Base-by-base conservation (phyloP, 2,329 filamentous ascomycete species). In the Ceratocystis huliohia region DNA sequence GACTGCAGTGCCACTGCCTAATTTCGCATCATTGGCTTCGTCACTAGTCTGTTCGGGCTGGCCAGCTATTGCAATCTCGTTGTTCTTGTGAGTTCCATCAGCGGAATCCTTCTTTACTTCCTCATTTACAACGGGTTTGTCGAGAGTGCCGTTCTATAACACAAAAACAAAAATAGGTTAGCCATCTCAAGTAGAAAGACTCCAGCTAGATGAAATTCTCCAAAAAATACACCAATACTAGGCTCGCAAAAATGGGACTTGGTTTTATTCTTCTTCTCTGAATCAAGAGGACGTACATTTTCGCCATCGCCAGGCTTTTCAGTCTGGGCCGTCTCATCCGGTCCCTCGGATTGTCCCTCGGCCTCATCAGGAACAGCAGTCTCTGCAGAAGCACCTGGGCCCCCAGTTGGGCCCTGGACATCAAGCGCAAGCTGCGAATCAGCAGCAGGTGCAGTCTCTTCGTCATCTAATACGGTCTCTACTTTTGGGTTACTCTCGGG, bases 231-330 rank as follows among this genome's bases (percentile, higher is more conserved):
- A 48, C n/a, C 17, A n/a, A 20, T 48, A n/a, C 20, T 48, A 8
- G n/a, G 46, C n/a, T n/a, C 46, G 46, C 46, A 5, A 48, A 56
- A 25, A 25, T 56, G 13, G 22, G 10, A n/a, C 17, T 57, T 28
- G 10, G 13, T 41, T 41, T 41, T 41, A 41, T 41, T 41, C 10
- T 41, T 41, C 13, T 41, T 13, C 37, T 41, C 37, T 28, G 13
- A 86, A 85, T 69, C 71, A 72, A 41, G 13, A 76, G 77, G 68
- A 79, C 78, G 70, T 78, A 76, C 30, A 63, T 63, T 63, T 48
- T 63, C 61, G 17, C 15, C 8, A 5, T 48, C 37, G 22, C 8
- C 48, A 33, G 41, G 46, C 25, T 8, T 63, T 66, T 59, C 46
- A 25, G 45, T 46, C 61, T 63, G 41, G 46, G 61, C 61, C 17